Percentiles rank a stretch among this genome's conserved stretches.
These are phyloP conservation scores for Aspergillus aculeatus DNA, from an alignment of 2,329 filamentous ascomycete species.

Conservation along the genomic window DNA sequence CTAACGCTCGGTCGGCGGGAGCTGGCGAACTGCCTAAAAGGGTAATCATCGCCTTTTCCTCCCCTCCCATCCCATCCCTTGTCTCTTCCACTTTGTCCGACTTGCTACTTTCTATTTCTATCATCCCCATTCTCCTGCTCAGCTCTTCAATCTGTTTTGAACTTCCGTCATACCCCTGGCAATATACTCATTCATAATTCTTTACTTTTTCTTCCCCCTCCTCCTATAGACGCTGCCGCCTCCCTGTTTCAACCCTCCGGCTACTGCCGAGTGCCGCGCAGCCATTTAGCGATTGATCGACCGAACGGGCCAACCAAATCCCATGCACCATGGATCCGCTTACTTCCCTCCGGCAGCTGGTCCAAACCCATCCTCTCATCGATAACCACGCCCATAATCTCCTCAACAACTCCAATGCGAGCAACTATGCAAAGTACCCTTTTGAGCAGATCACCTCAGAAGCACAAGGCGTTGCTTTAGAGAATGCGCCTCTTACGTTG, in stretches of 20 bases:
- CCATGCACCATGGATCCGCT: constrained; percentile 25
- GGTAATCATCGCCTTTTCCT: constrained; percentile 14
- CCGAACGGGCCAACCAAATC: constrained; percentile 4
- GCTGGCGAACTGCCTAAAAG: constrained; percentile 12
- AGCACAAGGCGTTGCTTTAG: constrained; percentile 66
- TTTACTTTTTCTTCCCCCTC: background rate
- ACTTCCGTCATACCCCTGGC: background rate
- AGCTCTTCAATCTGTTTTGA: background rate
- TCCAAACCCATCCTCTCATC: constrained; percentile 45
- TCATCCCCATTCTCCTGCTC: background rate
- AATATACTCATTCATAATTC: background rate
- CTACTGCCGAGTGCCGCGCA: background rate
- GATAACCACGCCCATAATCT: constrained; percentile 52
- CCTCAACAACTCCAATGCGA: constrained; percentile 33
- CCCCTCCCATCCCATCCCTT: background rate
- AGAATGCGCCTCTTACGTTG: constrained; percentile 61
- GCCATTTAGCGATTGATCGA: constrained; percentile 3
- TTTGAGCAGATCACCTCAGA: constrained; percentile 69
- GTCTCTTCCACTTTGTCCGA: background rate
- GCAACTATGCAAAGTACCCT: constrained; percentile 41
- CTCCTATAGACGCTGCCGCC: background rate
- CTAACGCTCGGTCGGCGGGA: background rate
- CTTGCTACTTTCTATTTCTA: background rate
- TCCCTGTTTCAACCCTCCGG: background rate
- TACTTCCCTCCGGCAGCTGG: constrained; percentile 35